Evolutionary conservation across 2,329 filamentous ascomycete species (phyloP).

Genomic region (Myrmaecium sp.): DNA sequence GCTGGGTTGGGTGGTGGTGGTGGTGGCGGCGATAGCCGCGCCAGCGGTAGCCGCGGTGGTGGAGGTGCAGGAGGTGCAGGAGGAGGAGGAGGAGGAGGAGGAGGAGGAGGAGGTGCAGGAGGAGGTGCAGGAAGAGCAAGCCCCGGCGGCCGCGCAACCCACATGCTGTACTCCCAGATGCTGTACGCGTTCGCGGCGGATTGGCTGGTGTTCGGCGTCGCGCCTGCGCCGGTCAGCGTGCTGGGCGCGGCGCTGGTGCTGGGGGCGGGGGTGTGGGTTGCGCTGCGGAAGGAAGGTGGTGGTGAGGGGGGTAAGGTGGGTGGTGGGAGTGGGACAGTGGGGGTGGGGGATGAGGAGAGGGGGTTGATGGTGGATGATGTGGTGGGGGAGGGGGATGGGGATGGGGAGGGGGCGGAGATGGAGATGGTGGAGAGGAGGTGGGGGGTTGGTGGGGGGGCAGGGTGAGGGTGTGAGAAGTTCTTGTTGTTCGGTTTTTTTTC

Average conservation of each 20-base stretch:
- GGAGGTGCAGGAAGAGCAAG: slow-evolving; percentile 31
- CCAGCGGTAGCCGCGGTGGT: too few relatives aligned
- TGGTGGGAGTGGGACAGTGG: slow-evolving; percentile 5
- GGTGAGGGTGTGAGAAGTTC: too few relatives aligned
- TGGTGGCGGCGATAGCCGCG: too few relatives aligned
- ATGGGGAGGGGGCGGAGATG: slow-evolving; percentile 2
- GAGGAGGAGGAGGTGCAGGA: too few relatives aligned
- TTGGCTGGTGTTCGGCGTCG: slow-evolving; percentile 44
- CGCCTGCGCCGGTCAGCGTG: slow-evolving; percentile 39
- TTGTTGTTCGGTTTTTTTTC: too few relatives aligned
- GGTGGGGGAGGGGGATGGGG: slow-evolving; percentile 4
- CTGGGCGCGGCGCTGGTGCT: slow-evolving; percentile 46
- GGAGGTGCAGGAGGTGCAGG: too few relatives aligned
- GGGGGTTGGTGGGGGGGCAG: slow-evolving; percentile 3
- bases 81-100: slow-evolving; percentile 34
- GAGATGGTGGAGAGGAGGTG: slow-evolving; percentile 9
- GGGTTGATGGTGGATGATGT: slow-evolving; percentile 7
- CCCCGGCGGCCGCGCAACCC: slow-evolving; percentile 41
- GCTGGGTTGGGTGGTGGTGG: too few relatives aligned
- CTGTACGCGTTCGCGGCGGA: slow-evolving; percentile 50
- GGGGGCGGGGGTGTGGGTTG: slow-evolving; percentile 48
- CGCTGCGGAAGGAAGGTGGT: slow-evolving; percentile 31
- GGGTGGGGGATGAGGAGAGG: slow-evolving; percentile 17
- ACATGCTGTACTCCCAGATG: slow-evolving; percentile 56
- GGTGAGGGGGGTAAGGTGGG: slow-evolving; percentile 8